Base-by-base conservation (phyloP, 768 basidiomycete genomes). In the button mushroom (Agaricus bisporus) region DNA sequence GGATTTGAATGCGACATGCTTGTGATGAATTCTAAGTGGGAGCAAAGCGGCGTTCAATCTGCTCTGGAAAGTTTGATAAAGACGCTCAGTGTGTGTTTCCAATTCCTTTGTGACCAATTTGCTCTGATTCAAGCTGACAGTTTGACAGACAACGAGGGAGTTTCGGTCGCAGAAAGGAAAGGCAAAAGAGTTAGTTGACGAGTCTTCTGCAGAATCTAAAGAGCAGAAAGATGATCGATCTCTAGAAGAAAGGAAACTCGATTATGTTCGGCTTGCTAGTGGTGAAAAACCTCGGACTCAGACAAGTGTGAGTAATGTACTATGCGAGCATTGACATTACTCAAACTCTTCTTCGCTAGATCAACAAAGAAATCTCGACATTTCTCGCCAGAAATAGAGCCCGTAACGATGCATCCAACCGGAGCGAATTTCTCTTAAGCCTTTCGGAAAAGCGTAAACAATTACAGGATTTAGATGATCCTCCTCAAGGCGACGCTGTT, bases 381-480 rank as follows among this genome's bases (percentile, higher is more conserved):
- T 85, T 91, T 52, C 77, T 92, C 1, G 85, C 87, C 0, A 72
- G 75, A 46, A 90, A 83, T 48, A 78, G 86, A 5, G 81, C 83
- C 1, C 80, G 82, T 41, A 90, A 88, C 59, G 83, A 88, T 60
- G 77, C 77, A 36, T 91, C 89, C 9, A 92, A 92, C 61, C 81
- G 84, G 25, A 70, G 77, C 7, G 89, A 92, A 60, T 92, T 91
- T 61, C 70, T 91, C 0, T 68, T 79, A 41, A 78, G 80, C 6
- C 68, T 80, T 5, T 71, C 76, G 2, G 78, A 83, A 62, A 83
- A 85, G 54, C 75, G 77, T 28, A 72, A 69, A 45, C 72, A 71
- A 22, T 59, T 77, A 6, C 64, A 67, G 37, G 70, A 69, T 18
- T 65, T 66, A 12, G 68, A 64, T 9, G 48, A 49, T 3, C 42